A percentile compares a stretch with the other conserved stretches of the same genome.
phyloP scores from a whole-genome alignment of 2,329 filamentous ascomycete species.

The Alternaria longipes region DNA sequence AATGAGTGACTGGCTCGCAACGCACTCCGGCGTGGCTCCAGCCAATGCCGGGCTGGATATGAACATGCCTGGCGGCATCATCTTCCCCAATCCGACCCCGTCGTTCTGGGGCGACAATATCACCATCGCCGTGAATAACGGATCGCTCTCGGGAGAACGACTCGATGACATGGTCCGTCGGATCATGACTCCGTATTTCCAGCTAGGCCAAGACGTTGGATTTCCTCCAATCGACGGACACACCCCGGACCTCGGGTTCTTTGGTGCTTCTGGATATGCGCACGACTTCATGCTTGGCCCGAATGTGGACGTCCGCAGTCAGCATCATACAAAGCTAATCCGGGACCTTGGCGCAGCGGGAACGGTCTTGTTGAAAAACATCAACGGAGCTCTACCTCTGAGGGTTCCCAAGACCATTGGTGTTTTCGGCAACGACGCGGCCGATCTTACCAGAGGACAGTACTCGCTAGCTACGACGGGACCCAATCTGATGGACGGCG shows the following conservation, averaged over 20 bases:
- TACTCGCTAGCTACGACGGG: constrained; percentile 20
- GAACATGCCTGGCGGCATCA: constrained; percentile 53
- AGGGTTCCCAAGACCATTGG: constrained; percentile 58
- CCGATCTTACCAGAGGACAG: constrained; percentile 60
- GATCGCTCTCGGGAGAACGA: constrained; percentile 49
- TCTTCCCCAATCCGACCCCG: constrained; percentile 23
- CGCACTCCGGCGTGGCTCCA: constrained; percentile 54
- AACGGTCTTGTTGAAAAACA: constrained; percentile 59
- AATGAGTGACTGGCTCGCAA: constrained; percentile 57
- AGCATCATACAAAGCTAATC: constrained; percentile 49
- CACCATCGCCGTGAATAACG: constrained; percentile 52
- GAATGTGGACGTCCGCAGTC: constrained; percentile 51
- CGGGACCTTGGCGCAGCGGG: constrained; percentile 54
- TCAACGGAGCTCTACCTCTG: constrained; percentile 60
- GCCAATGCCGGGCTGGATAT: constrained; percentile 60
- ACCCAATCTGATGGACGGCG: constrained; percentile 16
- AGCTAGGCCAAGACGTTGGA: constrained; percentile 50
- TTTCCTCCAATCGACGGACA: constrained; percentile 49
- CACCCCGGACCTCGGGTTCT: constrained; percentile 36
- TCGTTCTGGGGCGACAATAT: constrained; percentile 53
- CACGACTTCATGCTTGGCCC: constrained; percentile 48
- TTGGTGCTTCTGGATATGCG: too few relatives aligned
- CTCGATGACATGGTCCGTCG: constrained; percentile 58
- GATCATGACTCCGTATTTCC: constrained; percentile 58
- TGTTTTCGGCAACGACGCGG: constrained; percentile 61